Percentiles rank a stretch among this genome's conserved stretches.
These are phyloP conservation scores for Euphorbia celastroides DNA, from an alignment of 441 rosid species.

Conservation along the genomic window DNA sequence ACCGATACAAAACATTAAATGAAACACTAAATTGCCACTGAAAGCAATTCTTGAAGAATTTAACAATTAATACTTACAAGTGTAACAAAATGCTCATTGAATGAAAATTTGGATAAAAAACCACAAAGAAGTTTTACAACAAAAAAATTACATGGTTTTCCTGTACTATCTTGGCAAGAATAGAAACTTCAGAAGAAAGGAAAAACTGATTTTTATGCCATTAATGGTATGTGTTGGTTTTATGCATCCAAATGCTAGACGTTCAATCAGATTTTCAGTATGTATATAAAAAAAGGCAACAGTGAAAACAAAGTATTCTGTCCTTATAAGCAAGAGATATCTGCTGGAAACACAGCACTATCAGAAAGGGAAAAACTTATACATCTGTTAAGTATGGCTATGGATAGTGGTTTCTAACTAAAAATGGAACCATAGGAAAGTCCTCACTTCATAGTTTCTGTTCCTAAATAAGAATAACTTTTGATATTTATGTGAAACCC, in stretches of 20 bases:
- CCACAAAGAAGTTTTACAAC: neutral
- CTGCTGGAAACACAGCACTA: neutral
- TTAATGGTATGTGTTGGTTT: neutral
- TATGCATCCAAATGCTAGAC: neutral
- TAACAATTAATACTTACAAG: neutral
- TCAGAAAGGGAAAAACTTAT: neutral
- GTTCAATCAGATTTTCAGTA: neutral
- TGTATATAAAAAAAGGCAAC: neutral
- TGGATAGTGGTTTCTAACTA: neutral
- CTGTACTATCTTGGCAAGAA: neutral
- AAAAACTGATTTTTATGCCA: neutral
- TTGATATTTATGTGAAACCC: neutral
- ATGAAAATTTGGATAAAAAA: neutral
- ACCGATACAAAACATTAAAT: too few species aligned
- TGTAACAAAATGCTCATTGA: too few species aligned
- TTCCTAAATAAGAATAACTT: neutral
- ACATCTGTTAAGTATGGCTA: neutral
- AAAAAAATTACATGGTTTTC: neutral
- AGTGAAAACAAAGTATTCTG: neutral
- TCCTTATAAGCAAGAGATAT: neutral
- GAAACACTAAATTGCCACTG: neutral
- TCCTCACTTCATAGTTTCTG: neutral
- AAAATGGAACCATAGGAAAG: neutral
- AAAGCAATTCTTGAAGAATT: neutral
- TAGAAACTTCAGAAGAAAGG: neutral